Evolutionary conservation across 1,284 basidiomycete species (phyloP), one percentile per base, ranked within the genome.

Genomic region (Boletus semigastroideus): DNA sequence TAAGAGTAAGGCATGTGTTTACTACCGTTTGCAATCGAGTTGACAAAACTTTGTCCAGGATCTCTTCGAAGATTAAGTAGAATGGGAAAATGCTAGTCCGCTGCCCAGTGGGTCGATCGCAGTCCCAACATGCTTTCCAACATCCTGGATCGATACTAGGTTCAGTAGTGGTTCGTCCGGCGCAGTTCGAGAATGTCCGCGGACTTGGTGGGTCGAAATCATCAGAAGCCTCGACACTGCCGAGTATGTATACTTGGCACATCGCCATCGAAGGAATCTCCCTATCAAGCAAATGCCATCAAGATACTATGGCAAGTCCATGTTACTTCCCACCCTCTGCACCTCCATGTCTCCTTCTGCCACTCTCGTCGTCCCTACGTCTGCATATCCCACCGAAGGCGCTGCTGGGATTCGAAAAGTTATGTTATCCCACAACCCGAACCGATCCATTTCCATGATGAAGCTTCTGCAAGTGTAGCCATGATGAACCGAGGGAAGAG

Each of bases 401-500:
- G 11, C 16, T 0, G 16, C 1, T 12, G 2, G 3, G 7, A 6
- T 9, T 16, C 3, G 8, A 7, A 41, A 38, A 14, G 34, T 4
- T 27, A 11, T 30, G n/a, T n/a, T 12, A 27, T 46, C 36, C 28
- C 38, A 30, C 2, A 62, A 16, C 1, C 63, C 61, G n/a, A 65
- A 62, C 16, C 34, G 14, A 25, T 13, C n/a, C 27, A 7, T 14
- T 19, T 13, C 17, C 38, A 16, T 14, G 6, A 41, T 33, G 20
- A 11, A 33, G 20, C 30, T n/a, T 34, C 9, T 17, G 37, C 5
- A 17, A 2, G 42, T 61, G 38, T 33, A 64, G 3, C 13, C n/a
- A 65, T 52, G 34, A 65, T 58, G 38, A 61, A 61, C 14, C 61
- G 59, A 20, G 64, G 62, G 1, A 59, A 36, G 41, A 63, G 49